These are phyloP conservation scores for Solanum verrucosum DNA, from an alignment of 257 asterid genomes.

Conservation along the genomic window DNA sequence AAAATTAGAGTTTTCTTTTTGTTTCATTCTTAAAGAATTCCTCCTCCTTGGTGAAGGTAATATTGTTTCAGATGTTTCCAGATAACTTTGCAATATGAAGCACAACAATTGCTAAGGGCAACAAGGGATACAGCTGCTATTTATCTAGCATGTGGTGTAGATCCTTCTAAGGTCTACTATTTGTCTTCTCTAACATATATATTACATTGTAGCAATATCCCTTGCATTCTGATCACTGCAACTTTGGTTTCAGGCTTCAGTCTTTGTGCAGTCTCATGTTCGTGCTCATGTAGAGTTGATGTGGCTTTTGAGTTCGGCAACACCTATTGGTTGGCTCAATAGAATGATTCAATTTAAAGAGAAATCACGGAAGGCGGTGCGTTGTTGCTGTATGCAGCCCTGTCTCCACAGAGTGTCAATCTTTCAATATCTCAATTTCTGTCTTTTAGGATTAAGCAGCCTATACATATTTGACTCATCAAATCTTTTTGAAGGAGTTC, in stretches of 20 bases:
- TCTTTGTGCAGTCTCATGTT: conserved; percentile 97
- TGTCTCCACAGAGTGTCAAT: not conserved
- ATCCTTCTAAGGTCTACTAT: conserved; percentile 61
- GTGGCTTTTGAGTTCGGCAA: conserved; percentile 90
- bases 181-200: not conserved
- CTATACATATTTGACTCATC: not conserved
- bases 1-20: not conserved
- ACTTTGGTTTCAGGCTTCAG: conserved; percentile 66
- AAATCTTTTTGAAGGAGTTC: not conserved
- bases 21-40: not conserved
- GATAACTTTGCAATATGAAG: conserved; percentile 85
- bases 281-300: conserved; percentile 90
- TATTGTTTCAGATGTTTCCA: conserved; percentile 15
- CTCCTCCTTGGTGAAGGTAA: conserved; percentile 1
- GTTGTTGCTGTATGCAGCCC: conserved; percentile 21
- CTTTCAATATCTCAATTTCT: not conserved
- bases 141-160: conserved; percentile 96
- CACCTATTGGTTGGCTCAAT: conserved; percentile 96
- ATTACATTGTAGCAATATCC: not conserved
- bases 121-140: conserved; percentile 95
- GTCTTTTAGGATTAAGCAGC: not conserved
- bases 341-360: conserved; percentile 95
- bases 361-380: conserved; percentile 81
- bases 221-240: conserved; percentile 2
- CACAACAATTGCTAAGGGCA: conserved; percentile 66